Conservation (phyloP, 768 basidiomycete species). For the Pleurotus citrinopileatus region DNA sequence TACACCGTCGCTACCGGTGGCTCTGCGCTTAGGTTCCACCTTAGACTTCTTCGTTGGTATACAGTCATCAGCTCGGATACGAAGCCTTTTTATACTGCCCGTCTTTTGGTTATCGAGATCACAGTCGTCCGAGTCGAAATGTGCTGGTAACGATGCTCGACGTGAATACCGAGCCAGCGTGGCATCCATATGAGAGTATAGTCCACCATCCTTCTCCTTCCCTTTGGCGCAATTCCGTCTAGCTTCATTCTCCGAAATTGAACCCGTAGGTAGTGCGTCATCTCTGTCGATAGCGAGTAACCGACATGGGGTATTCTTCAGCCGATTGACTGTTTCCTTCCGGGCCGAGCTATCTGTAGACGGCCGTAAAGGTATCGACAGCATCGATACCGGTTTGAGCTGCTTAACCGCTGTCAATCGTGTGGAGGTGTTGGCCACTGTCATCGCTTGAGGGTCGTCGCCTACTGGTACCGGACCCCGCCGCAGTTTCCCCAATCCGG, state of each 20-base stretch:
- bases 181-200: neutral
- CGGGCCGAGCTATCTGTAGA: neutral
- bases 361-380: neutral
- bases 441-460: neutral
- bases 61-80: neutral
- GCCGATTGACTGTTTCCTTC: neutral
- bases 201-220: neutral
- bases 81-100: neutral
- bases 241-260: neutral
- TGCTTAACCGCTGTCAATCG: neutral
- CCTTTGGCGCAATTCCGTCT: neutral
- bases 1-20: neutral
- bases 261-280: neutral
- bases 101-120: too few relatives aligned
- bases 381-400: slow-evolving; percentile 1
- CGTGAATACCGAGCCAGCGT: slow-evolving; percentile 2
- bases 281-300: neutral
- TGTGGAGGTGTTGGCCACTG: neutral
- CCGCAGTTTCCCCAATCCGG: neutral
- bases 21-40: neutral
- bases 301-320: neutral
- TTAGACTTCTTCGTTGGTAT: neutral
- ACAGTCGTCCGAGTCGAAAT: too few relatives aligned
- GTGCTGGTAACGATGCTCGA: neutral
- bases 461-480: neutral